Base-by-base conservation (phyloP, 352 stramenopile genomes). In the Plasmopara viticola region DNA sequence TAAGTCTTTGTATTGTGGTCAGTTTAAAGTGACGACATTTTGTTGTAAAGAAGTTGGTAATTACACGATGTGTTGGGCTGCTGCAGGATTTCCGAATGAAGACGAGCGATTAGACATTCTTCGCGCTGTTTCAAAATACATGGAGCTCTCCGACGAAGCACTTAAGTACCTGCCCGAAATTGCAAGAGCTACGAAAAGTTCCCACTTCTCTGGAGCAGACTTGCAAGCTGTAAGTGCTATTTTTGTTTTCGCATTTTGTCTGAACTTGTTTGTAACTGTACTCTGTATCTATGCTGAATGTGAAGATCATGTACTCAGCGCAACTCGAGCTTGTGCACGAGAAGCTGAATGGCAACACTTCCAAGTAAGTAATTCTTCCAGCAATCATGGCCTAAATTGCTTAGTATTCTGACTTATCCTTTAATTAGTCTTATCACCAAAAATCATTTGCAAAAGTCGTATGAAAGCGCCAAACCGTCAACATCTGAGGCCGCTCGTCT, bases 261-360 rank as follows among this genome's bases (percentile, higher is more conserved):
- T 25, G 20, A 25, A 25, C 20, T 25, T 25, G 20, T 25, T 25
- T 25, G 20, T 25, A 25, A 25, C 20, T 25, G 20, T 25, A 25
- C 20, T 25, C 20, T 25, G 20, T 25, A 25, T 25, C 20, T 25
- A 3, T 25, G 20, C 20, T 25, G 20, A 25, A 37, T 49, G 13
- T n/a, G 17, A 41, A 92, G 83, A 64, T 93, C 59, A 83, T 98
- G 76, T 95, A 96, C 65, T 95, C 90, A n/a, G 94, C 94, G 6
- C 90, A 98, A 45, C 70, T 98, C 6, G 82, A 95, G 59, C 78
- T 94, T 46, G 87, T 98, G 45, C 91, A 98, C 62, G 78, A 95
- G 42, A 87, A 89, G 50, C 72, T 96, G n/a, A 73, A 71, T 12
- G 58, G 67, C 15, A 53, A 84, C 10, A 44, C 54, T 29, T 82